Evolutionary conservation across 2,329 filamentous ascomycete species (phyloP).

Genomic region (Botrytis fabae): DNA sequence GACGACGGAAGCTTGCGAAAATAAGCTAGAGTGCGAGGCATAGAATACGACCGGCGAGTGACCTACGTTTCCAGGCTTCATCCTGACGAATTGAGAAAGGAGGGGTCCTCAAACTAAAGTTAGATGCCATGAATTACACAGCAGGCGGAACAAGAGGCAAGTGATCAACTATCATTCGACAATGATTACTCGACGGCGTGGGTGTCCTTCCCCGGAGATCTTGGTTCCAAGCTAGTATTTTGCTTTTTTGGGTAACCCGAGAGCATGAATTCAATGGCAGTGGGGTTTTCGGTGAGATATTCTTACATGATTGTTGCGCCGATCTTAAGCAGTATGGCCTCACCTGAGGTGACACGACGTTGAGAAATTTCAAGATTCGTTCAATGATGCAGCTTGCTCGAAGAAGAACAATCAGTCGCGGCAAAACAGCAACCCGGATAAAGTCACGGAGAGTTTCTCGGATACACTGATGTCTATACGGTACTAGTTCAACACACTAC

Average conservation of each 20-base stretch:
- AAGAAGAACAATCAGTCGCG: background rate
- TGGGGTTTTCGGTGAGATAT: background rate
- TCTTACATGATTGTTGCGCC: background rate
- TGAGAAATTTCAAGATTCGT: background rate
- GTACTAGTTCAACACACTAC: background rate
- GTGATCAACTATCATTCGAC: conserved; percentile 5
- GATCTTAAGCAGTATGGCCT: conserved; percentile 2
- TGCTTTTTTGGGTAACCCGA: background rate
- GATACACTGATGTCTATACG: background rate
- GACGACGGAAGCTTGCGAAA: background rate
- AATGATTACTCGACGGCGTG: background rate
- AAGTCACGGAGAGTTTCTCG: conserved; percentile 7
- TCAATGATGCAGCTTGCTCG: conserved; percentile 7
- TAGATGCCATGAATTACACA: background rate
- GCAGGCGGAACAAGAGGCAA: conserved; percentile 2
- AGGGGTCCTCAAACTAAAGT: background rate
- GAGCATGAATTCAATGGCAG: background rate
- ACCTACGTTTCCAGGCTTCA: background rate
- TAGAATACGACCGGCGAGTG: background rate
- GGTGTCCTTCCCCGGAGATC: background rate
- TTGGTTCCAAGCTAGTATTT: background rate
- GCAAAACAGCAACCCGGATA: background rate
- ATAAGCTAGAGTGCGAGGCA: background rate
- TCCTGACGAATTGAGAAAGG: conserved; percentile 6
- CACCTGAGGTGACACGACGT: background rate